Base-by-base conservation (phyloP, 371 early-diverging fungal species). In the Globomyces sp. region DNA sequence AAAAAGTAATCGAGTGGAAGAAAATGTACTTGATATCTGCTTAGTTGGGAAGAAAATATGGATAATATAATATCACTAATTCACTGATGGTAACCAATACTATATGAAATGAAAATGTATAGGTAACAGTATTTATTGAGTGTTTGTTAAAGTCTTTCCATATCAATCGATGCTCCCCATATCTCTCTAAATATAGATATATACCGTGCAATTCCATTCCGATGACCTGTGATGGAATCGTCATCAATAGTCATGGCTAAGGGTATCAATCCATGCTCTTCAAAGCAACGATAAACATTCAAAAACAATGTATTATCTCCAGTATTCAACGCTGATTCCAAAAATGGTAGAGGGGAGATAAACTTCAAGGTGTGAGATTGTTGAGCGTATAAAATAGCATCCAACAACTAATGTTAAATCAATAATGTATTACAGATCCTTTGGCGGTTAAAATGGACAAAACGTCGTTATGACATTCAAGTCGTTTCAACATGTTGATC, bases 271-370 rank as follows among this genome's bases (percentile, higher is more conserved):
- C 74, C 75, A 10, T 55, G 59, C 13, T 75, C 75, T 66, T 77
- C 78, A 24, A 77, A 57, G 36, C 45, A 68, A 40, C 60, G 47
- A 66, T 58, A 77, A 37, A 68, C 68, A 57, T 77, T 77, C 63
- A 77, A 59, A 57, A 71, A 77, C 3, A 75, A 67, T 4, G 75
- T 73, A 36, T 53, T 41, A 58, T 77, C 72, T 37, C 66, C 70
- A 9, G 71, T 64, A 9, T 52, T 46, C 41, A 68, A 53, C 2
- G 78, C 71, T 11, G 71, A 43, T 46, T 77, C 78, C 64, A 77
- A 67, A 57, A 74, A 68, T 11, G 11, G 46, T 8, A 71, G 40
- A n/a, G 71, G 61, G 2, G 40, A 37, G 46, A 64, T 52, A 13
- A 43, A 43, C 4, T 65, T 65, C 34, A 63, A 13, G 1, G 57